Conservation (phyloP, 495 filamentous ascomycete species). For the Collariella sp. region DNA sequence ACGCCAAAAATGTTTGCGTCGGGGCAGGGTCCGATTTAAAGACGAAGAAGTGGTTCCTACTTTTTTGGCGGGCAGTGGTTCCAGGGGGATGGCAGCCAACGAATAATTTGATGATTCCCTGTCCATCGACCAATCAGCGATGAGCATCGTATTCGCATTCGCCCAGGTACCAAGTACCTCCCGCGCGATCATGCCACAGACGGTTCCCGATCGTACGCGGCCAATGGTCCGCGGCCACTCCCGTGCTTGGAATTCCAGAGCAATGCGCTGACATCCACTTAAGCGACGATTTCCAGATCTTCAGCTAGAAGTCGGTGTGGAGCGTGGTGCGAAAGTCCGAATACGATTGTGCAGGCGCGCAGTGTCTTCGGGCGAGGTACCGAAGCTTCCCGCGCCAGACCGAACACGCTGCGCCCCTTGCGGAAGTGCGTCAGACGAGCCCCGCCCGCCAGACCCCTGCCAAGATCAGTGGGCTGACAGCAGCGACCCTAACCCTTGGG, state of each 20-base stretch:
- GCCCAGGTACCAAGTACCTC: slow-evolving; percentile 4
- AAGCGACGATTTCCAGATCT: background rate
- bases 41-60: background rate
- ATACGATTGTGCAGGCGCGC: background rate
- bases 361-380: background rate
- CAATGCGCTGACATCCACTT: background rate
- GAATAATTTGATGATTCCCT: background rate
- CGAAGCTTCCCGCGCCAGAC: too few relatives aligned
- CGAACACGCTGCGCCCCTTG: background rate
- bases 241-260: background rate
- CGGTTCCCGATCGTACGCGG: slow-evolving; percentile 5
- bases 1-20: background rate
- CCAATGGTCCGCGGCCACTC: slow-evolving; percentile 11
- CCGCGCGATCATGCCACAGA: slow-evolving; percentile 16
- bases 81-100: slow-evolving; percentile 8
- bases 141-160: slow-evolving; percentile 28
- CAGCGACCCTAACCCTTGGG: background rate
- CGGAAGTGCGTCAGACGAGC: background rate
- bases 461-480: background rate
- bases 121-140: slow-evolving; percentile 16
- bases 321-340: background rate
- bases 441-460: background rate
- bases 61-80: slow-evolving; percentile 2
- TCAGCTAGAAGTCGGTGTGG: background rate
- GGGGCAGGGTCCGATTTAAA: background rate